Evolutionary conservation across 495 filamentous ascomycete genomes (phyloP).

Genomic region (Tuber magnatum): DNA sequence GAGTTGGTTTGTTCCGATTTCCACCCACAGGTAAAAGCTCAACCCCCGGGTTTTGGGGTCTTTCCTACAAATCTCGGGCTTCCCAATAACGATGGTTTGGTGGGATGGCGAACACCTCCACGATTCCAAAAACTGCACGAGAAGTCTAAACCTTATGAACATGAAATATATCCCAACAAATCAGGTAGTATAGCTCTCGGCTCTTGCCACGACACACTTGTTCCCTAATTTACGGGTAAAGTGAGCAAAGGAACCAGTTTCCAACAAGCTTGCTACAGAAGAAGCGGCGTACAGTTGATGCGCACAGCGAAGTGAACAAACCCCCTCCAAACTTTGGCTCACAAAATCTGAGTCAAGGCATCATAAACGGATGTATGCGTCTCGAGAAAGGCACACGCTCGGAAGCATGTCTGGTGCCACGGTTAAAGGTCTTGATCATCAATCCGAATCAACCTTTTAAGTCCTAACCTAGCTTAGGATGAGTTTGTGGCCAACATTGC

Average conservation of each 20-base stretch:
- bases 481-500: not conserved
- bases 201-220: not conserved
- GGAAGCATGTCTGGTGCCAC: not conserved
- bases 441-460: not conserved
- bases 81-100: not conserved
- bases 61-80: not conserved
- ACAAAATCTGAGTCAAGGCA: not conserved
- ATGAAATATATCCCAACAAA: not conserved
- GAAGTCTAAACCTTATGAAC: not conserved
- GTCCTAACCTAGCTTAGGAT: not conserved
- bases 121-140: not conserved
- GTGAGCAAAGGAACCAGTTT: not conserved
- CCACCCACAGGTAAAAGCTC: not conserved
- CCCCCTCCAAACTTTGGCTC: not conserved
- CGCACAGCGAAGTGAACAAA: not conserved
- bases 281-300: not conserved
- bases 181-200: not conserved
- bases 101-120: not conserved
- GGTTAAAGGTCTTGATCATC: not conserved
- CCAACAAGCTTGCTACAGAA: not conserved
- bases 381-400: not conserved
- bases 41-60: not conserved
- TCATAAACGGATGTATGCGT: not conserved
- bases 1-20: not conserved
- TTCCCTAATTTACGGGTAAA: too few species aligned